A percentile compares a stretch with the other conserved stretches of the same genome.
Conservation (phyloP, 2,329 filamentous ascomycete genomes). For the Xylariaceae sp. region DNA sequence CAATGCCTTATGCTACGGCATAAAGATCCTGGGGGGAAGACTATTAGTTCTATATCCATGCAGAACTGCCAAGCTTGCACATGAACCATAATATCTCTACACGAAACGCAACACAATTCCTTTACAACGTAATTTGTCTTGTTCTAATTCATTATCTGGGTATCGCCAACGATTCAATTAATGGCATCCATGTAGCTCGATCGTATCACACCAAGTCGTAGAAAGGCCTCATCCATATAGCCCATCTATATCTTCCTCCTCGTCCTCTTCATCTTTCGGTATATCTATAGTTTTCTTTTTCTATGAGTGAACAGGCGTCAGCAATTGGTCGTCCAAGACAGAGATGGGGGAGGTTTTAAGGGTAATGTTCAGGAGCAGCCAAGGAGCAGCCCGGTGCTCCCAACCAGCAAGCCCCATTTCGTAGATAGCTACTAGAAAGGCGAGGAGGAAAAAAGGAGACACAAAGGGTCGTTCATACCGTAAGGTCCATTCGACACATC, state of each 20-base stretch:
- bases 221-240: conserved; percentile 49
- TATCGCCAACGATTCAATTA: conserved; percentile 18
- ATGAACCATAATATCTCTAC: neutral
- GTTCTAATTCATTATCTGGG: conserved; percentile 12
- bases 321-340: neutral
- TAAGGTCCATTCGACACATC: conserved; percentile 66
- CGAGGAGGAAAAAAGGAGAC: neutral
- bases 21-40: no score
- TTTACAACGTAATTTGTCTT: neutral
- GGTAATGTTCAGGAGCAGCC: neutral
- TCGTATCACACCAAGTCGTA: neutral
- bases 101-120: neutral
- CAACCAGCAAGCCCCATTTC: no score
- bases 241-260: conserved; percentile 58
- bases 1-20: neutral
- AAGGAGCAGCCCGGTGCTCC: neutral
- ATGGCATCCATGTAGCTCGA: neutral
- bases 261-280: conserved; percentile 55
- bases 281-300: conserved; percentile 56
- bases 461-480: conserved; percentile 25
- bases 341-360: neutral
- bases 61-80: no score
- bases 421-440: no score
- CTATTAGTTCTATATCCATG: no score
- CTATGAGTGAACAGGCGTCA: conserved; percentile 40